Conservation (phyloP, 2,329 filamentous ascomycete genomes). For the Parastagonospora nodorum region DNA sequence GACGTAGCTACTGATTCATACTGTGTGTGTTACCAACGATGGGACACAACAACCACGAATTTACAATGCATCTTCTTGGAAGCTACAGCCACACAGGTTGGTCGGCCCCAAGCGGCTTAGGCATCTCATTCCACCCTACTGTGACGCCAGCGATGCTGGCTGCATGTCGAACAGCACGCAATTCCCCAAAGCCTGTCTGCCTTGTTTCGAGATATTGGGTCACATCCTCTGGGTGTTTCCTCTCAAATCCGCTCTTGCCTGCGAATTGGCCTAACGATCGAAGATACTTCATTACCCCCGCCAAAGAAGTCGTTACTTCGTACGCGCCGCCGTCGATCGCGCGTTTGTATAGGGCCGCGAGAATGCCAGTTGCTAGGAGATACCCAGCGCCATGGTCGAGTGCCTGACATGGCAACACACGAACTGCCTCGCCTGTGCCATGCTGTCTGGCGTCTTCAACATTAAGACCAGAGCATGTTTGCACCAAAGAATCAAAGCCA, state of each 20-base stretch:
- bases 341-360: slow-evolving; percentile 57
- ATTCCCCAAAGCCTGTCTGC: slow-evolving; percentile 53
- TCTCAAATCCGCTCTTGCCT: slow-evolving; percentile 52
- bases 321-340: slow-evolving; percentile 55
- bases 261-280: slow-evolving; percentile 59
- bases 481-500: slow-evolving; percentile 62
- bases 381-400: slow-evolving; percentile 63
- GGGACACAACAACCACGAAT: too few species aligned
- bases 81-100: slow-evolving; percentile 46
- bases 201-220: slow-evolving; percentile 51
- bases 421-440: slow-evolving; percentile 47
- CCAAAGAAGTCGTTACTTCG: slow-evolving; percentile 61
- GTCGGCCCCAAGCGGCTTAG: slow-evolving; percentile 56
- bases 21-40: too few species aligned
- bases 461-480: slow-evolving; percentile 62
- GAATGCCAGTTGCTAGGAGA: slow-evolving; percentile 59
- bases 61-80: too few species aligned
- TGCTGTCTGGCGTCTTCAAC: slow-evolving; percentile 58
- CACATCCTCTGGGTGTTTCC: slow-evolving; percentile 40
- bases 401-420: slow-evolving; percentile 59
- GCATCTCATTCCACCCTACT: slow-evolving; percentile 59
- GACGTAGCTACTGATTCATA: too few species aligned
- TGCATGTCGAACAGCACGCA: slow-evolving; percentile 56
- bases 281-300: slow-evolving; percentile 61
- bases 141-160: slow-evolving; percentile 53